Base-by-base conservation (phyloP, 352 stramenopile genomes). In the Hyaloperonospora arabidopsidis region DNA sequence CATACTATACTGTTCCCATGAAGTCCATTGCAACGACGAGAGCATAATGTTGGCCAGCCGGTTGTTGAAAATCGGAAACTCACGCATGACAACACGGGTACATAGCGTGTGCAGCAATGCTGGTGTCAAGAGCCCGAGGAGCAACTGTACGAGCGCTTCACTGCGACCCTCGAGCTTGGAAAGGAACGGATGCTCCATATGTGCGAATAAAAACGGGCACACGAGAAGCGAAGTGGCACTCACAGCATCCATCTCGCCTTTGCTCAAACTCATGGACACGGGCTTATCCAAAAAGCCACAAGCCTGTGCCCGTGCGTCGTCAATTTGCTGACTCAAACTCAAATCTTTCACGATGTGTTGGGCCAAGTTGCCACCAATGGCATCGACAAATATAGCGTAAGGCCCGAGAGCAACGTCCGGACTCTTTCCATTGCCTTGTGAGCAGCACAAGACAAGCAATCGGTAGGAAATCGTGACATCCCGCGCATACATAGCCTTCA, bases 1-100 rank as follows among this genome's bases (percentile, higher is more conserved):
- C 52, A 89, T 67, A 1, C 72, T 73, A 40, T 76, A 86, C 58
- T 93, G 83, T 47, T 93, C 80, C 80, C 80, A 93, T 15, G 83
- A 90, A 13, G 61, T 89, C 83, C 83, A 93, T 47, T 85, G 63
- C 12, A 93, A 62, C 14, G 83, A 93, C 22, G 80, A 80, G 5
- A 91, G 60, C 15, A 93, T 55, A 2, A 89, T 69, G 36, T 82
- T 91, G 14, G 80, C 67, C 14, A 89, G 58, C 1, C 76, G 80
- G n/a, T 69, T 78, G 45, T 76, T 74, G 36, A 90, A 82, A 43
- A 93, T 67, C 6, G 72, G 66, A 53, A 90, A 91, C 46, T 93
- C 81, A 35, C 81, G 66, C n/a, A 88, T 72, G 38, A 88, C 59
- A 19, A 93, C 56, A 18, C 80, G 75, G 2, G 67, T 72, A 34